These are phyloP conservation scores for Cephalotrichum gorgonifer DNA, from an alignment of 2,329 filamentous ascomycete genomes.

Conservation along the genomic window DNA sequence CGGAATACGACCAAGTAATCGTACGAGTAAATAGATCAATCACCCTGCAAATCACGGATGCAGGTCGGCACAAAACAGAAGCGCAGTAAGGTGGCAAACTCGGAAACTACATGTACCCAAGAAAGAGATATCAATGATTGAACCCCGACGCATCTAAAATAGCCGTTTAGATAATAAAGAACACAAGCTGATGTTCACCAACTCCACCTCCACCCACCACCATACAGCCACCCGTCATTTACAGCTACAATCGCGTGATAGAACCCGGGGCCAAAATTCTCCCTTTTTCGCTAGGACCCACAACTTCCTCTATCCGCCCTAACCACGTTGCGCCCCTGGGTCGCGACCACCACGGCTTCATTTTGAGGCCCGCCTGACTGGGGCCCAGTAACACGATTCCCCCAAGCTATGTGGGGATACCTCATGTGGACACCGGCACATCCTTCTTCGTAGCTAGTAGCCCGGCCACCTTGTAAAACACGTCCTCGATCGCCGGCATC, in stretches of 20 bases:
- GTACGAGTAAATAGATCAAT: too few relatives aligned
- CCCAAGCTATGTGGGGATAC: not conserved
- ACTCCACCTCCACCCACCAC: not conserved
- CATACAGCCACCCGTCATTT: not conserved
- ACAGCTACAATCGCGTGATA: not conserved
- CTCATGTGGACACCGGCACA: not conserved
- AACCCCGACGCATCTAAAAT: not conserved
- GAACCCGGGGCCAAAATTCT: not conserved
- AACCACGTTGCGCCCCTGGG: not conserved
- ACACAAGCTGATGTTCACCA: not conserved
- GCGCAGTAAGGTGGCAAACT: too few relatives aligned
- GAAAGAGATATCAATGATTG: not conserved
- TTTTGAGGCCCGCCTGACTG: too few relatives aligned
- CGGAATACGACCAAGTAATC: too few relatives aligned
- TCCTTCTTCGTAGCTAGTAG: conserved; percentile 21
- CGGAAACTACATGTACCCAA: not conserved
- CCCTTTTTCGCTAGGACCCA: not conserved
- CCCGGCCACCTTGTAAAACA: conserved; percentile 63
- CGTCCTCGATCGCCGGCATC: conserved; percentile 60
- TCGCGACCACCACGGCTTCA: too few relatives aligned
- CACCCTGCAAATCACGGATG: too few relatives aligned
- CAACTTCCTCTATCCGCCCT: not conserved
- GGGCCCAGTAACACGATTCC: too few relatives aligned
- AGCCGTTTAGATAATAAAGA: not conserved
- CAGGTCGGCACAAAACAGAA: too few relatives aligned